A percentile compares a stretch with the other conserved stretches of the same genome.
phyloP scores from a whole-genome alignment of 306 rosid genomes.

The Ormosia emarginata region DNA sequence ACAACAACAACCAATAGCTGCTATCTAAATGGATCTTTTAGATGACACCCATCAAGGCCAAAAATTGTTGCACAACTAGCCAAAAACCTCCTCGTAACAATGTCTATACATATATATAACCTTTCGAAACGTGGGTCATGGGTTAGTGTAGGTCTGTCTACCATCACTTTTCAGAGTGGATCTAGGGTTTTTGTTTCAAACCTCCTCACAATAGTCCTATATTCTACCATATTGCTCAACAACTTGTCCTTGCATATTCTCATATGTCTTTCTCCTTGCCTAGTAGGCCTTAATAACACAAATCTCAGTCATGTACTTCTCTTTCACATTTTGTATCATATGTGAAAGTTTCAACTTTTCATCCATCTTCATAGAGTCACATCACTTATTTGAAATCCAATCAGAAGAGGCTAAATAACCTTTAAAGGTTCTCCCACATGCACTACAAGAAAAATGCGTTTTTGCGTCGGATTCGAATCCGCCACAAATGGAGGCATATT shows the following conservation, averaged over 20 bases:
- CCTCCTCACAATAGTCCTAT: background rate
- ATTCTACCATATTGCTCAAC: background rate
- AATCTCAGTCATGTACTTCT: background rate
- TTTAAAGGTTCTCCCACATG: background rate
- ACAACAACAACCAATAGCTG: background rate
- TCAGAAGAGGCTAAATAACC: background rate
- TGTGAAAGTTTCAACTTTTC: too few species aligned
- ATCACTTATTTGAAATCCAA: background rate
- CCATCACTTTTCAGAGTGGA: background rate
- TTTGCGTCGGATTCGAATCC: too few species aligned
- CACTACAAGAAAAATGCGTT: too few species aligned
- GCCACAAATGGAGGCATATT: too few species aligned
- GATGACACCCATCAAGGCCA: background rate
- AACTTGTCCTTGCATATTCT: background rate
- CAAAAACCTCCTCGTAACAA: background rate
- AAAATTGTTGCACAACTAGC: background rate
- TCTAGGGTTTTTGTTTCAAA: background rate
- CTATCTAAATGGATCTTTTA: background rate
- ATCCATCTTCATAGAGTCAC: background rate
- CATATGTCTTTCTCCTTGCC: background rate
- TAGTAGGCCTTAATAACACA: background rate
- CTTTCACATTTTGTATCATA: background rate
- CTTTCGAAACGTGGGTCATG: background rate
- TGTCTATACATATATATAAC: background rate
- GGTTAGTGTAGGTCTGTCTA: background rate